Base-by-base conservation (phyloP, 2,329 filamentous ascomycete genomes). In the Thielaviopsis musarum region DNA sequence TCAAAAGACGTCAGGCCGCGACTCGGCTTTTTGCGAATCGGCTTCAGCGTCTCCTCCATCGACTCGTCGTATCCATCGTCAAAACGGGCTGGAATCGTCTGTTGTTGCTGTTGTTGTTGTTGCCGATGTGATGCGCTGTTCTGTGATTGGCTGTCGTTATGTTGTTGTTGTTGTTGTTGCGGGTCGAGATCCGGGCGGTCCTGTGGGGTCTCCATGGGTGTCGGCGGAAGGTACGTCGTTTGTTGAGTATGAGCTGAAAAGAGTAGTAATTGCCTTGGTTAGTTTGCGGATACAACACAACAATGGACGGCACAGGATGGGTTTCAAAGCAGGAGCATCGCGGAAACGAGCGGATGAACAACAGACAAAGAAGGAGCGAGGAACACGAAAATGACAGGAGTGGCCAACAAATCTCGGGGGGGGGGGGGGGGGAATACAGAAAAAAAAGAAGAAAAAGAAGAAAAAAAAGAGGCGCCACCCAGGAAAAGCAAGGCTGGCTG, bases 11-110 rank as follows among this genome's bases (percentile, higher is more conserved):
- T 76, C 62, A 76, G 74, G 41, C 74, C 69, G 48, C 75, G 73
- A 60, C 68, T 71, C 34, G 68, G 66, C 30, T 71, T 73, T 58
- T 67, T 70, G 38, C 74, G 73, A 28, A 59, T 57, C 5, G 81
- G 81, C 70, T 83, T 84, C 65, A 84, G 75, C 0, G 81, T 84
- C 69, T 83, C 80, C 66, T 84, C 81, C 77, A 83, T 81, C 15
- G 80, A 83, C 68, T 81, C 80, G 65, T 85, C 82, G 63, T 82
- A 83, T 53, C 74, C 75, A 26, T 83, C 80, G 2, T 76, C 69
- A 66, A 85, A 85, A 58, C 84, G 70, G 64, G 69, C 72, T 2
- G 73, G 72, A 3, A 70, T 69, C 17, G 69, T 64, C 54, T 72
- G 68, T 45, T 74, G 71, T 70, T 57, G 6, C 26, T 55, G n/a